Evolutionary conservation across 148 eudicot genomes (phyloP).

Genomic region (Camellia japonica): DNA sequence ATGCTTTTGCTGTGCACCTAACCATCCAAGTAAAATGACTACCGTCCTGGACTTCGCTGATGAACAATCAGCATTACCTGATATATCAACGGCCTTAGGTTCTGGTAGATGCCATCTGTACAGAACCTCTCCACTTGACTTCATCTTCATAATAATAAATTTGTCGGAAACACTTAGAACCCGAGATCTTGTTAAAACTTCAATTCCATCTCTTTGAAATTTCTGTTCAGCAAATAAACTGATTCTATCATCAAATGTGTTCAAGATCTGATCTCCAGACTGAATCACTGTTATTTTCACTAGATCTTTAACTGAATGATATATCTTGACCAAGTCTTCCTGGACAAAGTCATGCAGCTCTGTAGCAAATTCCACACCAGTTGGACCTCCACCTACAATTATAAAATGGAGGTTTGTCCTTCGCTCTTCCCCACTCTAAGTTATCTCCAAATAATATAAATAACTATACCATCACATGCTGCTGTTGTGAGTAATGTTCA

Average conservation of each 20-base stretch:
- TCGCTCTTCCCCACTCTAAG: conserved; percentile 64
- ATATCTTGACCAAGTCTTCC: conserved; percentile 58
- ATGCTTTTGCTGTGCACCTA: no score
- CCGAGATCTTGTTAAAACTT: conserved; percentile 58
- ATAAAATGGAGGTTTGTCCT: conserved; percentile 61
- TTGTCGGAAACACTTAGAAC: conserved; percentile 51
- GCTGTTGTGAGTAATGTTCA: no score
- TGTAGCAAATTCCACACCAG: conserved; percentile 84
- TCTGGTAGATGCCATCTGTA: no score
- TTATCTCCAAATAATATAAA: no score
- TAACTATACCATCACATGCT: no score
- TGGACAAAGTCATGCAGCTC: conserved; percentile 64
- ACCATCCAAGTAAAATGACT: no score
- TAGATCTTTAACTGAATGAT: conserved; percentile 51
- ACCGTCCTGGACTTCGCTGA: no score
- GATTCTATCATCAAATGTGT: conserved; percentile 74
- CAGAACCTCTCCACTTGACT: conserved; percentile 42
- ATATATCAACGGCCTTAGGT: no score
- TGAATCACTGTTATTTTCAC: conserved; percentile 65
- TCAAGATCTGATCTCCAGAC: conserved; percentile 80
- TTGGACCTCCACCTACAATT: conserved; percentile 78
- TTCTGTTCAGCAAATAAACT: conserved; percentile 69
- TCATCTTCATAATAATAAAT: conserved; percentile 43
- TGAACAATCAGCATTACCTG: no score
- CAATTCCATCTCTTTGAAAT: conserved; percentile 74